Base-by-base conservation (phyloP, 306 rosid species). In the Cicer judaicum region DNA sequence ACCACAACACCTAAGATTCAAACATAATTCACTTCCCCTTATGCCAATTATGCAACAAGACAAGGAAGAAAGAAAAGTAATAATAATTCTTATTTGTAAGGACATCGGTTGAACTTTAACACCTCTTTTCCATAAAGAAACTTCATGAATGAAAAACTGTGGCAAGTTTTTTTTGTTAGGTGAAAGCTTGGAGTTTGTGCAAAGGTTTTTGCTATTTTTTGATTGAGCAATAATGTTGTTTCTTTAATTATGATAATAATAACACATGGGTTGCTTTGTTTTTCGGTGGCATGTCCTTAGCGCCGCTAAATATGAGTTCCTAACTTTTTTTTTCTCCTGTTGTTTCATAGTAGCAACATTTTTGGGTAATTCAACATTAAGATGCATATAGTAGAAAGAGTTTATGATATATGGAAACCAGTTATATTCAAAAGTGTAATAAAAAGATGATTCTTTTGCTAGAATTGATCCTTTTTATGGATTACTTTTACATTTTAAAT, bases 231-330 rank as follows among this genome's bases (percentile, higher is more conserved):
- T 52, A 42, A 78, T 75, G 54, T 19, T 14, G 80, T 36, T 79
- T 78, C 68, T 79, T 62, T 65, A 64, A 79, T 80, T 61, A 74
- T 72, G 81, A 18, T 75, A 80, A 67, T 68, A 38, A 70, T 80
- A 82, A 87, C 85, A 89, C 83, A 53, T 79, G 81, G 68, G 80
- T 68, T 74, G 19, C 82, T 78, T 38, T 16, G 42, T 14, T 48
- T 38, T 68, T 74, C 70, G 85, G 78, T 76, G 84, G 80, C 83
- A 60, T 8, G 60, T 79, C 72, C 54, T 75, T 34, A 14, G 59
- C 60, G 81, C 70, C 72, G 64, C 76, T 71, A 36, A 40, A 52
- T 75, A 48, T 15, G 10, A 65, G 52, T 8, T 69, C 63, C 54
- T 53, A 42, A 54, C 52, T 6, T 59, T 68, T 81, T 16, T 8